Conservation (phyloP, 768 basidiomycete species). For the Termitomyces eurrhizus region DNA sequence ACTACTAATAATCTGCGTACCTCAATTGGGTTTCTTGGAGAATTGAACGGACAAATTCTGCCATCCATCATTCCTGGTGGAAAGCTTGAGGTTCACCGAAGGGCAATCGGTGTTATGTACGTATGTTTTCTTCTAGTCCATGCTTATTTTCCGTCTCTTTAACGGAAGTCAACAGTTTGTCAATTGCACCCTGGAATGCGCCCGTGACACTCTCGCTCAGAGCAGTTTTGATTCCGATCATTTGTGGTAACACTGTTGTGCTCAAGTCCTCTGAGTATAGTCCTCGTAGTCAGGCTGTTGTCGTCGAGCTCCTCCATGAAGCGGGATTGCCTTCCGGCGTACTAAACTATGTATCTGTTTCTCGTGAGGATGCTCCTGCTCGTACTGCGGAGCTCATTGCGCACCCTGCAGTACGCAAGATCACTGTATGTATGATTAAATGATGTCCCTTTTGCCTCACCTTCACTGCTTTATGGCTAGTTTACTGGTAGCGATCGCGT, state of each 20-base stretch:
- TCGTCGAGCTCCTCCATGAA: constrained; percentile 45
- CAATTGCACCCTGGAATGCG: constrained; percentile 56
- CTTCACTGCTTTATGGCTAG: constrained; percentile 19
- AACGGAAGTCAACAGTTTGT: constrained; percentile 30
- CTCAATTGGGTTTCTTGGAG: constrained; percentile 29
- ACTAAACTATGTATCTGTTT: constrained; percentile 50
- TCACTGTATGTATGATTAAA: constrained; percentile 37
- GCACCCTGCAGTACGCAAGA: constrained; percentile 46
- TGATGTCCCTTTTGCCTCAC: not conserved
- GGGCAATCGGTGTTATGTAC: constrained; percentile 52
- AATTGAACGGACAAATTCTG: constrained; percentile 41
- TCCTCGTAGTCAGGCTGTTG: constrained; percentile 42
- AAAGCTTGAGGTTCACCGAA: constrained; percentile 37
- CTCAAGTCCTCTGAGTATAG: constrained; percentile 49
- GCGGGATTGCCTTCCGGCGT: constrained; percentile 62
- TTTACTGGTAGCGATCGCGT: constrained; percentile 56
- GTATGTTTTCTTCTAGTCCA: constrained; percentile 15
- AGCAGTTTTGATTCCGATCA: constrained; percentile 40
- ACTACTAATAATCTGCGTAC: constrained; percentile 25
- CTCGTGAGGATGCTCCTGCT: constrained; percentile 37
- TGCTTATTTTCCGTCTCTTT: not conserved
- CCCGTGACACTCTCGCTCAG: constrained; percentile 42
- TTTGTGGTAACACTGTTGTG: constrained; percentile 56
- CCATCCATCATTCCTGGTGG: constrained; percentile 42
- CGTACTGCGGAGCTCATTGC: constrained; percentile 50